phyloP scores from a whole-genome alignment of 768 basidiomycete genomes.

The Daedalea quercina region DNA sequence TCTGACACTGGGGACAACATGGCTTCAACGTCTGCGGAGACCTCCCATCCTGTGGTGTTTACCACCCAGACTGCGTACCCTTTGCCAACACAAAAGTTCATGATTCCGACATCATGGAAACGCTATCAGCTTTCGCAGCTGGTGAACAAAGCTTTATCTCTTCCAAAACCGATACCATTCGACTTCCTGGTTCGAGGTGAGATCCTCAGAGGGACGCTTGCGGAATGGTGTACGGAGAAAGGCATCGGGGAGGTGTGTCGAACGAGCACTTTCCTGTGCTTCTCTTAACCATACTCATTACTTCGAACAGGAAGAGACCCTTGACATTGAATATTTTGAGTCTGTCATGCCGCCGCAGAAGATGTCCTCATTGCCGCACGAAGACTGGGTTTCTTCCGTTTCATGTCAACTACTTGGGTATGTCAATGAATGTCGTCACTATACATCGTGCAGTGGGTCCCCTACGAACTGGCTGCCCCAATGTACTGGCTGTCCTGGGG shows the following conservation, averaged over 20 bases:
- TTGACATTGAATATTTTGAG: slow-evolving; percentile 90
- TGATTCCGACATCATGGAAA: slow-evolving; percentile 86
- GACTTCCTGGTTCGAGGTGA: slow-evolving; percentile 89
- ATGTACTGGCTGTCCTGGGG: no score
- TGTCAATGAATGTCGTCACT: not conserved
- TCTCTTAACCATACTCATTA: not conserved
- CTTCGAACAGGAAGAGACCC: slow-evolving; percentile 66
- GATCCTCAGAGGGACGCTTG: slow-evolving; percentile 63
- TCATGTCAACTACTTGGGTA: slow-evolving; percentile 55
- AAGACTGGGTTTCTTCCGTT: slow-evolving; percentile 91
- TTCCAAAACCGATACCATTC: slow-evolving; percentile 75
- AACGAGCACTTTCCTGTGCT: not conserved
- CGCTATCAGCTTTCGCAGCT: slow-evolving; percentile 97
- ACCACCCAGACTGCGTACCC: slow-evolving; percentile 68
- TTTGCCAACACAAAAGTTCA: slow-evolving; percentile 82
- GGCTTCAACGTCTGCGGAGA: slow-evolving; percentile 7
- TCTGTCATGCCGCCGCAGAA: slow-evolving; percentile 83
- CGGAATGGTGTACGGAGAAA: slow-evolving; percentile 67
- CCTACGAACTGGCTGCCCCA: no score
- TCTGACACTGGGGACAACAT: no score
- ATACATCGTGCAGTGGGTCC: no score
- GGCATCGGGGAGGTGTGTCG: slow-evolving; percentile 60
- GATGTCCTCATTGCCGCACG: slow-evolving; percentile 72
- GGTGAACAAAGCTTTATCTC: slow-evolving; percentile 86
- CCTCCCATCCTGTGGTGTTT: slow-evolving; percentile 58